Base-by-base conservation (phyloP, 257 asterid species). In the Solanum arcanum region DNA sequence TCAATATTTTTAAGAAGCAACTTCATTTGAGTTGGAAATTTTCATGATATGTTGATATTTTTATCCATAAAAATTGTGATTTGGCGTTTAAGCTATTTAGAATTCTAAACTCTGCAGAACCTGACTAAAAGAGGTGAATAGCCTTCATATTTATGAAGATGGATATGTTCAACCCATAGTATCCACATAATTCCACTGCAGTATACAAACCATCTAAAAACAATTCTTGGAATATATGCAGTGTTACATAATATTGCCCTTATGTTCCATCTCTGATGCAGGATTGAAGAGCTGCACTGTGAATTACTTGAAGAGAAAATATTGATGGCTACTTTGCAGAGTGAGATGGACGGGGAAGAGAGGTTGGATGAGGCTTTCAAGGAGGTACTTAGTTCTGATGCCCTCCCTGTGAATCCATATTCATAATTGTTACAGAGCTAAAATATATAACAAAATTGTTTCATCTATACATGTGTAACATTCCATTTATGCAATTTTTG, bases 271-370 rank as follows among this genome's bases (percentile, higher is more conserved):
- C 76, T 70, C 74, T 82, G 90, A 27, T 68, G 60, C 91, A 96
- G 99, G 94, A 86, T 95, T 83, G 98, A 95, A 91, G 96, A 93
- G 87, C 93, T 97, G 88, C 90, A 91, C 62, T 87, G 88, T 37
- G 94, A 92, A 88, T 94, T 92, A 88, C 90, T 89, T 87, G 96
- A 94, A 90, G 98, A 92, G 90, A 97, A 91, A 89, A 89, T 73
- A 87, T 89, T 93, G 31, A 59, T 90, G 60, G 87, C 86, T 21
- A 89, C 90, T 69, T 91, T 93, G 86, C 92, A 84, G 86, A 88
- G 60, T 88, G 96, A 94, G 89, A 88, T 93, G 74, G 97, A 90
- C 88, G 92, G 89, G 81, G 90, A 83, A 35, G 90, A 90, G 91
- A 90, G 66, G 42, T 95, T 91, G 91, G 92, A 88, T 84, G 94